These are phyloP conservation scores for Penicillium hordei DNA, from an alignment of 2,329 filamentous ascomycete species.

Conservation along the genomic window DNA sequence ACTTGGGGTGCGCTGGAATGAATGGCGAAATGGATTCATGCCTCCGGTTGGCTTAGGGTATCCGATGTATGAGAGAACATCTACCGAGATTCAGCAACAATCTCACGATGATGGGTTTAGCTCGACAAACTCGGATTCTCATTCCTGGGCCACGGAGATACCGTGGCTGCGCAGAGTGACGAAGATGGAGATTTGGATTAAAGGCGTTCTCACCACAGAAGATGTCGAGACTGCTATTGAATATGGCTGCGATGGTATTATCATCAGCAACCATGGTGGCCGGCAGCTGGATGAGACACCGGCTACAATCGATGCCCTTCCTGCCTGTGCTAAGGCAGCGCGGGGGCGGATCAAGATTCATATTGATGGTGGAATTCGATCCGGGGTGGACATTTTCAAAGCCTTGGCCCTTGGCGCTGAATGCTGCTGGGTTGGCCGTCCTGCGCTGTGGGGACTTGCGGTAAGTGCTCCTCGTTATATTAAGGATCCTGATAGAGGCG, in stretches of 20 bases:
- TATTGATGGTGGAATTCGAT: constrained; percentile 37
- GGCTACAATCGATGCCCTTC: constrained; percentile 40
- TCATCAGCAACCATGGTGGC: constrained; percentile 43
- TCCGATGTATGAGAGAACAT: constrained; percentile 36
- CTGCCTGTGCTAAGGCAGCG: constrained; percentile 28
- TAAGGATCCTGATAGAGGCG: background rate
- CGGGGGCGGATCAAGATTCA: constrained; percentile 34
- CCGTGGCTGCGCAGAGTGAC: constrained; percentile 51
- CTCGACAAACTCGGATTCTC: constrained; percentile 24
- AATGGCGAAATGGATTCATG: constrained; percentile 54
- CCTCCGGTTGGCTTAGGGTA: constrained; percentile 45
- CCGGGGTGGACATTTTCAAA: constrained; percentile 40
- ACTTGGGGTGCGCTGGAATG: constrained; percentile 54
- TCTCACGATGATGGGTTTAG: constrained; percentile 27
- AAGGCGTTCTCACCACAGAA: constrained; percentile 35
- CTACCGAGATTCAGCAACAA: constrained; percentile 24
- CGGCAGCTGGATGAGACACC: constrained; percentile 39
- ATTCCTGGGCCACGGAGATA: constrained; percentile 51
- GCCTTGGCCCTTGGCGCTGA: constrained; percentile 38
- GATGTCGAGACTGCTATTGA: constrained; percentile 38
- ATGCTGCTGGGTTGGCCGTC: constrained; percentile 35
- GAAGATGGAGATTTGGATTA: constrained; percentile 46
- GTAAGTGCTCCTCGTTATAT: constrained; percentile 20
- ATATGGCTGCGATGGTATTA: constrained; percentile 38
- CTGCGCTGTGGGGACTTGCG: constrained; percentile 37